Base-by-base conservation (phyloP, 306 rosid species). In the Myrica gale region DNA sequence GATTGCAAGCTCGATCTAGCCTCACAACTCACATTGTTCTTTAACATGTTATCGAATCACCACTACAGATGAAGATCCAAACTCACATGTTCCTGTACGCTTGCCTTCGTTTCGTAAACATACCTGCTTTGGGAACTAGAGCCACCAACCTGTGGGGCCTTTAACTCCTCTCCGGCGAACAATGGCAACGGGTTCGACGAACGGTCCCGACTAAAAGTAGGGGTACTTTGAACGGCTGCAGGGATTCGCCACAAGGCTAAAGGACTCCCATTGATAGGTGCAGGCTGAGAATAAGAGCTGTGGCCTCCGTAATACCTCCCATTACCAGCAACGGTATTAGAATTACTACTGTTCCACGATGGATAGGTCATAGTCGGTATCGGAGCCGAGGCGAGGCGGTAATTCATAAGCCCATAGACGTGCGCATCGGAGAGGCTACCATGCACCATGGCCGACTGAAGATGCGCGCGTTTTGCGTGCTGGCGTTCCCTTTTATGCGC, bases 401-500 rank as follows among this genome's bases (percentile, higher is more conserved):
- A 88, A 75, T 90, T 89, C 81, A 90, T 82, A 26, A 91, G 81
- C 17, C 92, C 91, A 72, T 89, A 92, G 17, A 88, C 85, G n/a
- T 88, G 94, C 2, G 87, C 82, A 12, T 91, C 91, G 2, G 92
- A 62, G 82, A 83, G 82, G 73, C 84, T 53, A 23, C 86, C 80
- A 69, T 89, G 92, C 37, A 81, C 91, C 84, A 88, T 85, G 17
- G 95, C 84, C 1, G 97, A 89, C 80, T 92, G 97, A 56, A 93
- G 93, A 78, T 93, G 96, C 13, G 89, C 92, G 4, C 97, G 88
- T 82, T 93, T 93, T 1, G 98, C 98, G 78, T 91, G 93, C 70
- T 93, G 97, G 0, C 98, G 85, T 78, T 93, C 98, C 71, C 98
- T 73, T 86, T 93, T 93, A 73, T 93, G 98, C 0, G 98, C 98